phyloP scores from a whole-genome alignment of 768 basidiomycete genomes.

The Leccinum pellstonianum region DNA sequence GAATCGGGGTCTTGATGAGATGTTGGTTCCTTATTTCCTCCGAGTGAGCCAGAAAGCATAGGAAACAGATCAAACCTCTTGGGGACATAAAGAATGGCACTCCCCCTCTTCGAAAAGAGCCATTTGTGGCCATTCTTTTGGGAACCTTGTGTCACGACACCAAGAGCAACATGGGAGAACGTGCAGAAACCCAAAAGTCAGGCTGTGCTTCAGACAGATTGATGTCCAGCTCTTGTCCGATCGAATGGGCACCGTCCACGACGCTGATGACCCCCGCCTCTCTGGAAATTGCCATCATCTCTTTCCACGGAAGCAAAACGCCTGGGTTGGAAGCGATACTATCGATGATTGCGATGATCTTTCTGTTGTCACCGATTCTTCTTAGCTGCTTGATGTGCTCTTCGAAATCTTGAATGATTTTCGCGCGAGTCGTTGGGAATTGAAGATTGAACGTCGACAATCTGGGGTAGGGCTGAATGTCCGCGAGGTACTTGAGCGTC shows the following conservation, averaged over 20 bases:
- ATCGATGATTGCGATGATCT: constrained; percentile 71
- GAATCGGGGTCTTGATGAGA: constrained; percentile 56
- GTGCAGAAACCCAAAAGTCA: constrained; percentile 78
- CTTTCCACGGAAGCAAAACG: constrained; percentile 65
- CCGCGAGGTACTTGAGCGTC: constrained; percentile 52
- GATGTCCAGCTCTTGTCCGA: constrained; percentile 68
- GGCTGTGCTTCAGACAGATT: constrained; percentile 54
- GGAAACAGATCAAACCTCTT: constrained; percentile 39
- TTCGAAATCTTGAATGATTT: constrained; percentile 53
- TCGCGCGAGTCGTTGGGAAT: constrained; percentile 57
- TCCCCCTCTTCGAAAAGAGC: constrained; percentile 68
- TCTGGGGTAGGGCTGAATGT: constrained; percentile 47
- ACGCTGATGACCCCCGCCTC: constrained; percentile 62
- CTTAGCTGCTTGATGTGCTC: constrained; percentile 34
- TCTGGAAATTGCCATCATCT: constrained; percentile 61
- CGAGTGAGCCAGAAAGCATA: not conserved
- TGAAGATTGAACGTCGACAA: constrained; percentile 46
- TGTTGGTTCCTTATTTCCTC: constrained; percentile 54
- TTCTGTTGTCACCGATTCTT: constrained; percentile 30
- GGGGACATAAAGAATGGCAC: constrained; percentile 74
- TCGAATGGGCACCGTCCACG: constrained; percentile 76
- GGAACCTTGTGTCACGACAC: not conserved
- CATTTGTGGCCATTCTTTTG: constrained; percentile 82
- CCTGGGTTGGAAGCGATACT: constrained; percentile 63
- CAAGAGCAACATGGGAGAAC: constrained; percentile 18